Percentiles rank a stretch among this genome's conserved stretches.
Evolutionary conservation across 2,329 filamentous ascomycete species (phyloP).

Genomic region (Verticillium alfalfae): DNA sequence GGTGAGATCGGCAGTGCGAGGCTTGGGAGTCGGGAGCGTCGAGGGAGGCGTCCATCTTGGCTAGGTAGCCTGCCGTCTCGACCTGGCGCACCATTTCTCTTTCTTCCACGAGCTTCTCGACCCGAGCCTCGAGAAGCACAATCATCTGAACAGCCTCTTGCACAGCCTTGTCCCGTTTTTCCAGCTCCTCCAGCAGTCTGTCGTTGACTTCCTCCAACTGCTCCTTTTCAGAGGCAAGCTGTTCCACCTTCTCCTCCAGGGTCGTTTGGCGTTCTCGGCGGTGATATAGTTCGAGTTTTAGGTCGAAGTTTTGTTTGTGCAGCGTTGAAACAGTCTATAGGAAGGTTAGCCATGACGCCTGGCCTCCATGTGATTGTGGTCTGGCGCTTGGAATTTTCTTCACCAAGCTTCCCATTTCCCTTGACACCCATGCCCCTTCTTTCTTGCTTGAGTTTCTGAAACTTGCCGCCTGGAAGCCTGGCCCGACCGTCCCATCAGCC

Average conservation of each 20-base stretch:
- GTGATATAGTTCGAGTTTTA: conserved; percentile 69
- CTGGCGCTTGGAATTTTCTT: conserved; percentile 10
- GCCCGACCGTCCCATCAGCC: conserved; percentile 27
- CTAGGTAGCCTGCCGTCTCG: conserved; percentile 32
- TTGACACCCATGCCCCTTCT: conserved; percentile 57
- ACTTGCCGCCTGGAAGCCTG: no score
- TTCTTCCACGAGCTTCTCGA: conserved; percentile 49
- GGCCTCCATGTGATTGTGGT: background rate
- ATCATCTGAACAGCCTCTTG: conserved; percentile 68
- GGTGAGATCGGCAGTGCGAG: conserved; percentile 12
- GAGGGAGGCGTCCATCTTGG: conserved; percentile 19
- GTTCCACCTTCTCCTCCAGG: conserved; percentile 53
- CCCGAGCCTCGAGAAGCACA: conserved; percentile 54
- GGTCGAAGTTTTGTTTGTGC: conserved; percentile 72
- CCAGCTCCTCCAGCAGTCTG: conserved; percentile 52
- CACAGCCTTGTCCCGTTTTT: conserved; percentile 64
- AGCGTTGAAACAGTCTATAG: conserved; percentile 57
- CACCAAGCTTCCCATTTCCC: conserved; percentile 67
- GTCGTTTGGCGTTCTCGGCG: conserved; percentile 57
- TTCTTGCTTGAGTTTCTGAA: conserved; percentile 35
- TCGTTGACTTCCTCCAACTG: conserved; percentile 55
- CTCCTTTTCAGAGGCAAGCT: conserved; percentile 45
- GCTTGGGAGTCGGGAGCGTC: conserved; percentile 5
- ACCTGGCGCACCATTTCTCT: conserved; percentile 47
- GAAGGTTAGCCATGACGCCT: conserved; percentile 2